A percentile compares a stretch with the other conserved stretches of the same genome.
Conservation (phyloP, 2,329 filamentous ascomycete species). For the Colletotrichum sp. region DNA sequence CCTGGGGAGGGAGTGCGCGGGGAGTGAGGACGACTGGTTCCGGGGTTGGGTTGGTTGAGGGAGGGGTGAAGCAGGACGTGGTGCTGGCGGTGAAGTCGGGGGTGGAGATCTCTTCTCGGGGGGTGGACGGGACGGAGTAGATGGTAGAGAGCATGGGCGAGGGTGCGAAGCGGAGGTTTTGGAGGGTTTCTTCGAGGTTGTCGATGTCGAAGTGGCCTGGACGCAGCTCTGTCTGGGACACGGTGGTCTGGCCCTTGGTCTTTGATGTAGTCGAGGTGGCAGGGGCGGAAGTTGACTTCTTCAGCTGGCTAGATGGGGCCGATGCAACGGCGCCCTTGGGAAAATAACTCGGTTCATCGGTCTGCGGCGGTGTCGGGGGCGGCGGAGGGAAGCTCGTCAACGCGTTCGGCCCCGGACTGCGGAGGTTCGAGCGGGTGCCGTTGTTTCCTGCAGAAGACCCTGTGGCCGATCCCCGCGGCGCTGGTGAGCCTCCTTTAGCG, state of each 20-base stretch:
- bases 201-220: conserved; percentile 7
- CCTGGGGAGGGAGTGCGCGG: background rate
- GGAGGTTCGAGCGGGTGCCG: background rate
- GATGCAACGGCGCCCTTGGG: background rate
- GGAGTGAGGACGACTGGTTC: background rate
- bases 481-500: background rate
- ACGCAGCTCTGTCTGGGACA: background rate
- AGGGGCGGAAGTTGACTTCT: background rate
- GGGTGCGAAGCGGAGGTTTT: conserved; percentile 17
- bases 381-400: conserved; percentile 17
- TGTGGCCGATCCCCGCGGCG: background rate
- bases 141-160: conserved; percentile 20
- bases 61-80: conserved; percentile 12
- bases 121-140: conserved; percentile 12
- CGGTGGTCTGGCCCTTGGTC: background rate
- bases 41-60: conserved; percentile 16
- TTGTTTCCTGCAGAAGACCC: background rate
- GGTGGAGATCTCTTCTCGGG: background rate
- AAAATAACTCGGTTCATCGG: background rate
- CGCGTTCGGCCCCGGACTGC: conserved; percentile 7
- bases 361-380: conserved; percentile 3
- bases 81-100: conserved; percentile 12
- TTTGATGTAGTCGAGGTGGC: background rate
- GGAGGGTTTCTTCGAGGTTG: conserved; percentile 13
- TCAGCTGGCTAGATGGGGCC: background rate